These are phyloP conservation scores for Avena atlantica DNA, from an alignment of 176 grass and related monocot genomes.

Conservation along the genomic window DNA sequence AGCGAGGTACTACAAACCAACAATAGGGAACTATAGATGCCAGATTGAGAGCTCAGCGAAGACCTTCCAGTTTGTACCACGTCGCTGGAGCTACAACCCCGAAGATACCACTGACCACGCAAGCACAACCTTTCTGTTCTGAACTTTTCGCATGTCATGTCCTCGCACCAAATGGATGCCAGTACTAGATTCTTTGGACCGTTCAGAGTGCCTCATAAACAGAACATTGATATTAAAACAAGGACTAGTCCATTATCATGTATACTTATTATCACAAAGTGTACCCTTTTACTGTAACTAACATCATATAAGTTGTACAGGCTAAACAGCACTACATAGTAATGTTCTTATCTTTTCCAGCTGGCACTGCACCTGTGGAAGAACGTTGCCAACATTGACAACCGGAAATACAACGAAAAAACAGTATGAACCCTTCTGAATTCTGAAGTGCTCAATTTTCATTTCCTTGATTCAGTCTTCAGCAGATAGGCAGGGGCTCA, in stretches of 20 bases:
- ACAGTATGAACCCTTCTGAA: not conserved
- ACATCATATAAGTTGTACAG: not conserved
- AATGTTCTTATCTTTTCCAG: slow-evolving; percentile 1
- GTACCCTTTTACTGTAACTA: slow-evolving; percentile 6
- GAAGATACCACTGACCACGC: not conserved
- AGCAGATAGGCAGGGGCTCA: slow-evolving; percentile 67
- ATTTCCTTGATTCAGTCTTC: not conserved
- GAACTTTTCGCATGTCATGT: not conserved
- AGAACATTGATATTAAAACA: not conserved
- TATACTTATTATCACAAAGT: not conserved
- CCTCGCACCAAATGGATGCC: too few relatives aligned
- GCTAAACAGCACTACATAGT: not conserved
- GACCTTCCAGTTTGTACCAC: not conserved
- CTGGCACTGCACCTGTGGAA: not conserved
- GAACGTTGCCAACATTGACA: not conserved
- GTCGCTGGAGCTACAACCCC: not conserved
- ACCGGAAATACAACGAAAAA: not conserved
- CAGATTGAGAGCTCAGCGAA: not conserved
- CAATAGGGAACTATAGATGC: not conserved
- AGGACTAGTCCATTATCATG: not conserved
- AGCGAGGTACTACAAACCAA: not conserved
- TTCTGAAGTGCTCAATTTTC: slow-evolving; percentile 1
- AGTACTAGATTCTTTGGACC: not conserved
- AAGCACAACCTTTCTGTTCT: too few relatives aligned
- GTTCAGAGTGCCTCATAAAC: not conserved